Base-by-base conservation (phyloP, 768 basidiomycete genomes). In the Tricholoma flavovirens region DNA sequence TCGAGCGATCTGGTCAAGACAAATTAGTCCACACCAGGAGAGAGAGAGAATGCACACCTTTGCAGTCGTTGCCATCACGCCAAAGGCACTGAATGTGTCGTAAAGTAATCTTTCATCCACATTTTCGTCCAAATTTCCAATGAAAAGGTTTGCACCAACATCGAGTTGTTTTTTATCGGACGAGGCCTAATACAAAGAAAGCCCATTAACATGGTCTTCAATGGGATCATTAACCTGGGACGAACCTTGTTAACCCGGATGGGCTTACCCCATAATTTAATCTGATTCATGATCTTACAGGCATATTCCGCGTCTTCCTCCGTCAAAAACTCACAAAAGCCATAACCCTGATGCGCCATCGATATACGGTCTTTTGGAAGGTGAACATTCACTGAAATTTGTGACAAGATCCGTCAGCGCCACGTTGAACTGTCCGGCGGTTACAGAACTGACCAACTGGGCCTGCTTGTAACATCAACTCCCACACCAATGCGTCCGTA, bases 281-380 rank as follows among this genome's bases (percentile, higher is more conserved):
- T 98, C 79, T 98, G 96, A 70, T 99, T 99, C 96, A 98, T 98
- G 64, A 98, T 98, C 80, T 98, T 97, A 82, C 96, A 98, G 56
- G 94, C 96, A 72, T 99, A 99, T 73, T 99, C 97, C 59, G 97
- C 94, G 75, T 98, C 97, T 71, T 97, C 95, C 76, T 98, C 95
- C 36, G 94, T 94, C 73, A 96, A 77, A 72, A 99, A 98, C 78
- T 99, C 97, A 82, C 96, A 98, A 76, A 99, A 99, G 38, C 97
- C 97, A 74, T 98, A 99, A 48, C 97, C 97, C 74, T 99, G 97
- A 69, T 98, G 97, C 1, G 91, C 81, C 91, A 95, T 96, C 11
- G 94, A 97, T 55, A 99, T 92, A 63, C 97, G 87, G 73, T 99
- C 97, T 75, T 98, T 99, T 12, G 97, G 95, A 6, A 99, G 78